Percentiles rank a stretch among this genome's conserved stretches.
phyloP scores from a whole-genome alignment of 768 basidiomycete species.

The Russula brevipes region DNA sequence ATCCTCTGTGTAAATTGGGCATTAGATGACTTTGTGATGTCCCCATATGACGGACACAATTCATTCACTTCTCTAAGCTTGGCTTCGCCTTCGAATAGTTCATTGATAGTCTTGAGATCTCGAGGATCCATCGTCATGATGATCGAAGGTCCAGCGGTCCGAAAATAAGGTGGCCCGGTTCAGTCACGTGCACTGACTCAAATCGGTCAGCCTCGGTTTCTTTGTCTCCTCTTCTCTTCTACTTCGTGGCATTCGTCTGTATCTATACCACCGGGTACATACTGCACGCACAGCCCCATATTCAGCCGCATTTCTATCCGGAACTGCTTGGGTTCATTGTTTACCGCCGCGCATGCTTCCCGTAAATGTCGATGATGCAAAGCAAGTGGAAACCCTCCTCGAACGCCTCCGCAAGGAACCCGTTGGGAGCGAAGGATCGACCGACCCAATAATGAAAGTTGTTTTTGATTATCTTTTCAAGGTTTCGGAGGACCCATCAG shows the following conservation, averaged over 20 bases:
- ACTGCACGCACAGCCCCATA: too few relatives aligned
- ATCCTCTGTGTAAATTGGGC: constrained; percentile 52
- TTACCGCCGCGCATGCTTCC: constrained; percentile 3
- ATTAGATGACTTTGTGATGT: not conserved
- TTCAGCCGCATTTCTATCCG: too few relatives aligned
- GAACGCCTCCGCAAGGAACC: constrained; percentile 54
- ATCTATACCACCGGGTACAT: not conserved
- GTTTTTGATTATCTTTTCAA: constrained; percentile 54
- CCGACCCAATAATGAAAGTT: constrained; percentile 44
- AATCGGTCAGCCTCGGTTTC: not conserved
- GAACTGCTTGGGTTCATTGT: not conserved
- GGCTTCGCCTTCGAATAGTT: constrained; percentile 21
- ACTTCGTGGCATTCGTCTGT: not conserved
- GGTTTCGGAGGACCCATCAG: constrained; percentile 33
- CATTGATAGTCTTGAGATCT: constrained; percentile 22
- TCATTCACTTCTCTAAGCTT: constrained; percentile 23
- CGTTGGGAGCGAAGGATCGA: constrained; percentile 44
- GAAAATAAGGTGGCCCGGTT: not conserved
- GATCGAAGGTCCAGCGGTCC: not conserved
- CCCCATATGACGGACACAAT: not conserved
- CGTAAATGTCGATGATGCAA: constrained; percentile 2
- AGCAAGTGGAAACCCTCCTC: constrained; percentile 46
- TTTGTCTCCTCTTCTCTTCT: not conserved
- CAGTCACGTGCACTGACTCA: not conserved
- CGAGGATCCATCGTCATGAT: constrained; percentile 20